Evolutionary conservation across 306 rosid genomes (phyloP).

Genomic region (Sicyos edulis): DNA sequence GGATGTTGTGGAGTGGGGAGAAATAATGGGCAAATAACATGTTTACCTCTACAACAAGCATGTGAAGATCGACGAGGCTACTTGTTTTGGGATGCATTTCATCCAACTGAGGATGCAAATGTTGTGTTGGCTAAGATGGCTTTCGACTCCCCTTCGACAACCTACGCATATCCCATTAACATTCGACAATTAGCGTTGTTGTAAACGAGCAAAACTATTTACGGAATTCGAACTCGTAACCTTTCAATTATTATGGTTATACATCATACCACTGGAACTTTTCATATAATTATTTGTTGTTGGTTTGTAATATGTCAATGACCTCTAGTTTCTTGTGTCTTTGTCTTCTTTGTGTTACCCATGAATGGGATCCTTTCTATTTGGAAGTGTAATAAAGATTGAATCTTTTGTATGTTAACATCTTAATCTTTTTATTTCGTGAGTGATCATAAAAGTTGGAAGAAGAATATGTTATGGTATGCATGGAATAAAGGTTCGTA

Average conservation of each 20-base stretch:
- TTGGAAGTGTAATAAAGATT: not conserved
- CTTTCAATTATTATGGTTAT: too few relatives aligned
- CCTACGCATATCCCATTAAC: constrained; percentile 70
- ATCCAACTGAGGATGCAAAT: constrained; percentile 78
- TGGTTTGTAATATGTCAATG: not conserved
- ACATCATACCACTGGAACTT: too few relatives aligned
- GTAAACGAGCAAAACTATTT: constrained; percentile 14
- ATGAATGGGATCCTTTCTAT: not conserved
- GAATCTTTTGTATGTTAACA: not conserved
- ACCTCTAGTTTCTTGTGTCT: not conserved
- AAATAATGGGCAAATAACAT: constrained; percentile 86
- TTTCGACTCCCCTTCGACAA: constrained; percentile 31
- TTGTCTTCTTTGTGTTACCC: not conserved
- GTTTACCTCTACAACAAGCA: constrained; percentile 72
- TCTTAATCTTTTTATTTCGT: not conserved
- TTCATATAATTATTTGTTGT: not conserved
- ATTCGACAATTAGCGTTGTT: constrained; percentile 62
- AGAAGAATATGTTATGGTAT: not conserved
- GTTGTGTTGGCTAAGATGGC: constrained; percentile 45
- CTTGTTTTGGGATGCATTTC: constrained; percentile 91
- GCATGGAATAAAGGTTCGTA: not conserved
- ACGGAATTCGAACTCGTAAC: not conserved
- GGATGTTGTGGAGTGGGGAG: constrained; percentile 91
- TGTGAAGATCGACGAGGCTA: constrained; percentile 57
- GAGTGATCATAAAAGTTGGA: too few relatives aligned